Percentiles rank a stretch among this genome's conserved stretches.
phyloP scores from a whole-genome alignment of 768 basidiomycete species.

The Exidia glandulosa region DNA sequence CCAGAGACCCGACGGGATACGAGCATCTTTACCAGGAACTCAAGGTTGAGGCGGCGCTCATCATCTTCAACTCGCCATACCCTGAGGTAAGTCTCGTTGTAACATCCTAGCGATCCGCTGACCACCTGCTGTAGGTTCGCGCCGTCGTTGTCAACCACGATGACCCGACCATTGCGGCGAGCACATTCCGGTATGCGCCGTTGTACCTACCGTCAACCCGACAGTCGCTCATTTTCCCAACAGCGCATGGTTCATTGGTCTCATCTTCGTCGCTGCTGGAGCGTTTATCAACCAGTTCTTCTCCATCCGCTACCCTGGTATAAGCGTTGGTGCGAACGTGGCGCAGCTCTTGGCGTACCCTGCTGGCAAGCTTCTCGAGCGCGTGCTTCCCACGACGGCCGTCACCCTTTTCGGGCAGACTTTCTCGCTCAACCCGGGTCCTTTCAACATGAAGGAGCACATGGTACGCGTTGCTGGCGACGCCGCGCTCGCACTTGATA shows the following conservation, averaged over 20 bases:
- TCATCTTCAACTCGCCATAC: constrained; percentile 12
- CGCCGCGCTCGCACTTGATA: constrained; percentile 5
- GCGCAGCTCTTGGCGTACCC: constrained; percentile 67
- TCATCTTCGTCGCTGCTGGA: constrained; percentile 2
- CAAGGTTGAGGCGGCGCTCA: constrained; percentile 19
- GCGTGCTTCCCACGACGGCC: constrained; percentile 21
- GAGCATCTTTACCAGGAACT: constrained; percentile 15
- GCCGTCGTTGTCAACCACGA: constrained; percentile 10
- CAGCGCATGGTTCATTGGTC: constrained; percentile 8
- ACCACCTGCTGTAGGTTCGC: constrained; percentile 2
- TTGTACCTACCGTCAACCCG: not conserved
- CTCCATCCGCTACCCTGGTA: constrained; percentile 9
- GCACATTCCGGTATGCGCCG: constrained; percentile 6
- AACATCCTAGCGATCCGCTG: not conserved
- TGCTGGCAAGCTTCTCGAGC: constrained; percentile 58
- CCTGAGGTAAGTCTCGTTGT: constrained; percentile 1
- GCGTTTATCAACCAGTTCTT: constrained; percentile 23
- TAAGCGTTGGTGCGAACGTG: constrained; percentile 20
- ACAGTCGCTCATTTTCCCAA: no score
- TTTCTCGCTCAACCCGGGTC: constrained; percentile 14
- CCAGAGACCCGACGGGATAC: constrained; percentile 8
- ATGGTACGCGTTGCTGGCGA: not conserved
- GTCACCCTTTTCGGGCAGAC: not conserved
- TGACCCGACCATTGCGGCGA: constrained; percentile 6
- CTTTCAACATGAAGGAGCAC: constrained; percentile 19